Evolutionary conservation across 371 early-diverging fungal genomes (phyloP).

Genomic region (Mucor sp.): DNA sequence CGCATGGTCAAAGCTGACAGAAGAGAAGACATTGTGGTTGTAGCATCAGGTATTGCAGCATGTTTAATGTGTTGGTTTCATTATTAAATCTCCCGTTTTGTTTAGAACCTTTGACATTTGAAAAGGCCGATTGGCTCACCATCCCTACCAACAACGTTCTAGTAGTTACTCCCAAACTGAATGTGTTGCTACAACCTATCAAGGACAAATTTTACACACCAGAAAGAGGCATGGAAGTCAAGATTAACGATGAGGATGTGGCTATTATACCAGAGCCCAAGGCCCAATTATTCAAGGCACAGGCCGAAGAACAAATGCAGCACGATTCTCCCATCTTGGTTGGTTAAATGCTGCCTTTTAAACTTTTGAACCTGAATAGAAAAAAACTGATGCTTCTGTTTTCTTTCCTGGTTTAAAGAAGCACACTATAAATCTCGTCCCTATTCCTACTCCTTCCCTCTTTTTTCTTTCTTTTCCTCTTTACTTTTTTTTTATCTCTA

Average conservation of each 20-base stretch:
- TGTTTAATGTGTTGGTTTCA: not conserved
- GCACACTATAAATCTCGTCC: not conserved
- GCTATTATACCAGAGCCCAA: constrained; percentile 51
- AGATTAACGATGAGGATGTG: constrained; percentile 36
- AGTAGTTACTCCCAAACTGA: constrained; percentile 76
- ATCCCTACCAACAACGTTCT: constrained; percentile 81
- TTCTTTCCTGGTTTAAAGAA: not conserved
- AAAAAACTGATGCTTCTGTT: not conserved
- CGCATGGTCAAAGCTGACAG: constrained; percentile 81
- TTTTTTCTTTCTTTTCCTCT: not conserved
- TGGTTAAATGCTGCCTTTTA: not conserved
- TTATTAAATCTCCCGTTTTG: not conserved
- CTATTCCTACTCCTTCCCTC: not conserved
- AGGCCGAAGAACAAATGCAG: constrained; percentile 24
- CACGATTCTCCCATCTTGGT: constrained; percentile 15
- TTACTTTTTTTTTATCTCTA: not conserved
- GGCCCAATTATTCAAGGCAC: constrained; percentile 38
- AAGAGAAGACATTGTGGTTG: constrained; percentile 82
- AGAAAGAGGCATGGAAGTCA: constrained; percentile 41
- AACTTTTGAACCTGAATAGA: constrained; percentile 4
- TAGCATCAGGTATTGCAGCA: constrained; percentile 65
- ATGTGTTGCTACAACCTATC: constrained; percentile 78
- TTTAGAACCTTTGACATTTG: constrained; percentile 82
- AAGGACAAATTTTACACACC: constrained; percentile 67
- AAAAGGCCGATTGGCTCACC: constrained; percentile 81